These are phyloP conservation scores for Pichia sp. DNA, from an alignment of 1,139 yeast genomes.

Conservation along the genomic window DNA sequence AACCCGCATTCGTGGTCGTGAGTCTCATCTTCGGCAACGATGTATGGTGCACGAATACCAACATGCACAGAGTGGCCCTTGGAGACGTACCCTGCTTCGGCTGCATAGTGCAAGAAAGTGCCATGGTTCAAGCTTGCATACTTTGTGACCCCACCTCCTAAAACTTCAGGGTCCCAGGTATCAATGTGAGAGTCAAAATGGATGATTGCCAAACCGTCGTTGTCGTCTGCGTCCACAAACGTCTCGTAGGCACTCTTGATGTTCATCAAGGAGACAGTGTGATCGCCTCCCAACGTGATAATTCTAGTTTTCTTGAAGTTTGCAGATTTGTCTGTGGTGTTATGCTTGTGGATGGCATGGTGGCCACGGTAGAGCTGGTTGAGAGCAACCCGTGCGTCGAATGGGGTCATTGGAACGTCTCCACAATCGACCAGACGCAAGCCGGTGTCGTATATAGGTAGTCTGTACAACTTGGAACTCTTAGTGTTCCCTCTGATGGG, in stretches of 20 bases:
- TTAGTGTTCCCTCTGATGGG: slow-evolving; percentile 35
- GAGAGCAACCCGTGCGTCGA: slow-evolving; percentile 50
- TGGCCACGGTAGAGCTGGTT: slow-evolving; percentile 51
- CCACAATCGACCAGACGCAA: slow-evolving; percentile 50
- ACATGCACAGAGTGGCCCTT: slow-evolving; percentile 44
- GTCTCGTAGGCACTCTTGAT: slow-evolving; percentile 47
- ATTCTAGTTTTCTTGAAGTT: slow-evolving; percentile 31
- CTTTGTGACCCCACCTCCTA: slow-evolving; percentile 51
- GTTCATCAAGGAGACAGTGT: slow-evolving; percentile 50
- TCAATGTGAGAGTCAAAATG: slow-evolving; percentile 60
- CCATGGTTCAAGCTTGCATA: slow-evolving; percentile 57
- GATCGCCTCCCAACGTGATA: slow-evolving; percentile 58
- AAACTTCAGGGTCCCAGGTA: slow-evolving; percentile 53
- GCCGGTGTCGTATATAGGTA: slow-evolving; percentile 30
- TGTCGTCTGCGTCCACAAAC: slow-evolving; percentile 30
- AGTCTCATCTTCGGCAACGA: slow-evolving; percentile 36
- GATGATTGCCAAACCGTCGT: slow-evolving; percentile 44
- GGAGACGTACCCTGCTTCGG: slow-evolving; percentile 49
- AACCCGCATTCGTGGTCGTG: slow-evolving; percentile 51
- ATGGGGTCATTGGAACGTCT: slow-evolving; percentile 53
- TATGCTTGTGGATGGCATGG: slow-evolving; percentile 42
- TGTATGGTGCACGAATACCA: slow-evolving; percentile 53
- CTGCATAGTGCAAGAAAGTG: slow-evolving; percentile 52
- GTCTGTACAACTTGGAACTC: slow-evolving; percentile 28
- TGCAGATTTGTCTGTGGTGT: slow-evolving; percentile 17